These are phyloP conservation scores for Zygotorulaspora sp. DNA, from an alignment of 805 yeast species.

Conservation along the genomic window DNA sequence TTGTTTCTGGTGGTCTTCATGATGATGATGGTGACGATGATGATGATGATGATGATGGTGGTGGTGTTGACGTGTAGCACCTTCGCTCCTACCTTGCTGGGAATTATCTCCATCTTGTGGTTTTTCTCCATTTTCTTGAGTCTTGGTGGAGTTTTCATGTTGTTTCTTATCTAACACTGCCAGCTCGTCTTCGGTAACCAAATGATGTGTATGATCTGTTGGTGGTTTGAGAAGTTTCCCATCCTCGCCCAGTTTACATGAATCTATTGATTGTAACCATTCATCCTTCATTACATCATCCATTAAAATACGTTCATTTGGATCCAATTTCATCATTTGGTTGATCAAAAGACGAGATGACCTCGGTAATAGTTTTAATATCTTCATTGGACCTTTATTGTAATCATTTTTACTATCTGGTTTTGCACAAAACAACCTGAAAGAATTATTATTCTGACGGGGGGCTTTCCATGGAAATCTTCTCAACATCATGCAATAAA, in stretches of 20 bases:
- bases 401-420: slow-evolving; percentile 41
- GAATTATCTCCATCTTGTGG: neutral
- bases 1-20: slow-evolving; percentile 4
- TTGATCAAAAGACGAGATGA: slow-evolving; percentile 58
- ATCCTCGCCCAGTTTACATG: slow-evolving; percentile 41
- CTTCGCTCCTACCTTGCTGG: neutral
- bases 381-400: slow-evolving; percentile 64
- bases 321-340: slow-evolving; percentile 60
- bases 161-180: slow-evolving; percentile 38
- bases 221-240: slow-evolving; percentile 27
- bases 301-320: slow-evolving; percentile 54
- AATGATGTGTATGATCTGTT: slow-evolving; percentile 56
- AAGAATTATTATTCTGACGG: slow-evolving; percentile 68
- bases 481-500: slow-evolving; percentile 80
- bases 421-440: slow-evolving; percentile 53
- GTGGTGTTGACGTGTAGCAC: slow-evolving; percentile 2
- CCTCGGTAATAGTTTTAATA: slow-evolving; percentile 66
- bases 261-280: slow-evolving; percentile 55
- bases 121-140: slow-evolving; percentile 10
- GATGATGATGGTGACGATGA: slow-evolving; percentile 8
- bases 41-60: slow-evolving; percentile 8
- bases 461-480: slow-evolving; percentile 97
- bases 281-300: slow-evolving; percentile 50
- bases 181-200: slow-evolving; percentile 63
- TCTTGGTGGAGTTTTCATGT: slow-evolving; percentile 28